Base-by-base conservation (phyloP, 2,329 filamentous ascomycete species). In the Metarhizium brunneum region DNA sequence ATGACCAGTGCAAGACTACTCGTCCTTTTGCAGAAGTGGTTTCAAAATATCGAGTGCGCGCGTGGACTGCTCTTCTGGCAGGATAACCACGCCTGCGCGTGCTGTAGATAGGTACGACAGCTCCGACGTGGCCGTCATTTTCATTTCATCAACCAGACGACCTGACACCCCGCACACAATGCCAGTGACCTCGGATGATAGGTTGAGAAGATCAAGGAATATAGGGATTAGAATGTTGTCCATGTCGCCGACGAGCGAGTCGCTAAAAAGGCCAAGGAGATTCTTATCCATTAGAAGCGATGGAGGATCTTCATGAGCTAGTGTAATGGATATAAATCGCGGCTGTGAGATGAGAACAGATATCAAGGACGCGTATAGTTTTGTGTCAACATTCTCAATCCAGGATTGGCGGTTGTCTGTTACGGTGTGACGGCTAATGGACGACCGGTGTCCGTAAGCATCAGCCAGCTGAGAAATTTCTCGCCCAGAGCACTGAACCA, bases 121-220 rank as follows among this genome's bases (percentile, higher is more conserved):
- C 68, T 96, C 91, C 1, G 90, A 82, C 61, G 72, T 78, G 57
- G 75, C 73, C 38, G 69, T 68, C 62, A 73, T 73, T 54, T 77
- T 71, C 69, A 90, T 85, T 49, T 88, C 88, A 52, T 88, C 83
- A 1, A 91, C 87, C 32, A 97, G 76, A 54, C 85, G 81, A 30
- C 91, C 90, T 0, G 92, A 92, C 2, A 99, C 90, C 32, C 94
- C 92, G 62, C 92, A 96, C 3, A 99, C 90, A 56, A 99, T 96
- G 25, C 92, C 92, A 0, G 92, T 95, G 7, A 90, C 91, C 69
- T 96, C 90, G 47, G 92, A 79, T 0, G 92, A 89, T 45, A 97
- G 75, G 47, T 83, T 84, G 20, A 83, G 84, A 30, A 99, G 78
- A 64, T 97, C 90, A 3, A 99, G 79, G 57, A 91, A 92, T 62